Percentiles rank a stretch among this genome's conserved stretches.
Evolutionary conservation across 2,329 filamentous ascomycete species (phyloP).

Genomic region (Colletotrichum lindemuthianum): DNA sequence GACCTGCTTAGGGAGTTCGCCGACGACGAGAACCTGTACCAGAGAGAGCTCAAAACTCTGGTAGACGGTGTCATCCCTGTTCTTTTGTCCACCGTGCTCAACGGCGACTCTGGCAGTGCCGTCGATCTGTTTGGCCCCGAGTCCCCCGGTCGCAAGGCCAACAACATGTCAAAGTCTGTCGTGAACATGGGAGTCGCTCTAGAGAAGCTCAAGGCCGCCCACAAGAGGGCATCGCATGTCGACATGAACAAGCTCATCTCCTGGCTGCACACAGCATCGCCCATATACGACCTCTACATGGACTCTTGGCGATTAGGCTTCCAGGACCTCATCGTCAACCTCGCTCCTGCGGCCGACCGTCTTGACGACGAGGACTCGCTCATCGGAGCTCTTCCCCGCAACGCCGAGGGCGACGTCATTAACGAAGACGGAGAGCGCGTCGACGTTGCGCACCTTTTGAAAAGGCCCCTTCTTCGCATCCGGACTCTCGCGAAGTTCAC

Average conservation of each 20-base stretch:
- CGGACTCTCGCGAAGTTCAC: constrained; percentile 89
- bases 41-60: constrained; percentile 88
- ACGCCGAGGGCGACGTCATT: constrained; percentile 72
- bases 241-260: constrained; percentile 77
- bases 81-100: constrained; percentile 84
- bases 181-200: constrained; percentile 93
- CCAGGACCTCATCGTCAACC: constrained; percentile 92
- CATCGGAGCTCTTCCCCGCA: constrained; percentile 67
- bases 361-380: constrained; percentile 69
- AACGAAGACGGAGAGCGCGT: constrained; percentile 87
- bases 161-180: constrained; percentile 83
- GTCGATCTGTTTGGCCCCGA: constrained; percentile 74
- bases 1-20: constrained; percentile 84
- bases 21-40: constrained; percentile 87
- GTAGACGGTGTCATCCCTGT: constrained; percentile 97
- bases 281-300: constrained; percentile 86
- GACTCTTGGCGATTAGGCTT: constrained; percentile 92
- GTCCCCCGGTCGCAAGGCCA: constrained; percentile 59
- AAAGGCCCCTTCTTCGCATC: constrained; percentile 85
- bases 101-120: constrained; percentile 71
- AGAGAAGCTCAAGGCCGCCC: constrained; percentile 82
- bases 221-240: constrained; percentile 81
- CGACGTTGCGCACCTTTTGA: constrained; percentile 92
- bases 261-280: constrained; percentile 83
- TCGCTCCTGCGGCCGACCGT: constrained; percentile 72